phyloP scores from a whole-genome alignment of 805 yeast genomes.

The Saturnispora serradocipensis region DNA sequence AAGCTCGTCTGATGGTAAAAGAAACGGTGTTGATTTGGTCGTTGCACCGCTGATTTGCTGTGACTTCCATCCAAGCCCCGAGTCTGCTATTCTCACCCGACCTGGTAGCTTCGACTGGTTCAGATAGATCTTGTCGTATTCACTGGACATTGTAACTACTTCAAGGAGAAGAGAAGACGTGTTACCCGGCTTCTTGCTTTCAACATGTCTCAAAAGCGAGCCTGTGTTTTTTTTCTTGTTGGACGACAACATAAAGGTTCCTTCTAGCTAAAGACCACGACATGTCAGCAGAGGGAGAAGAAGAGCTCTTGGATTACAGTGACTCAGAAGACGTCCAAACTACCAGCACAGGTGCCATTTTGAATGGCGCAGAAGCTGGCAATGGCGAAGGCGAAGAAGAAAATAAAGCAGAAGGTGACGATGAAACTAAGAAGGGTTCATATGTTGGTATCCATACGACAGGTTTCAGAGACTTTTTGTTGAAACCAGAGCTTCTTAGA shows the following conservation, averaged over 20 bases:
- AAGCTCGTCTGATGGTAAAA: constrained; percentile 81
- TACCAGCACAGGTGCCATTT: constrained; percentile 25
- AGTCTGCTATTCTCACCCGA: constrained; percentile 86
- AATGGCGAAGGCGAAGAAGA: constrained; percentile 26
- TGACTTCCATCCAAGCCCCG: constrained; percentile 96
- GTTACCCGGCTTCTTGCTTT: background rate
- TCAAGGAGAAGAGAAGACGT: background rate
- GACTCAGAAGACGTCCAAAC: constrained; percentile 88
- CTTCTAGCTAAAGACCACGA: background rate
- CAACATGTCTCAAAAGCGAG: background rate
- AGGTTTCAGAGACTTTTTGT: constrained; percentile 93
- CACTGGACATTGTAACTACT: constrained; percentile 30
- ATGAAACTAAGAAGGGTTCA: constrained; percentile 85
- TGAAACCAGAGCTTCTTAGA: constrained; percentile 93
- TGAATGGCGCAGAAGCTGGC: constrained; percentile 32
- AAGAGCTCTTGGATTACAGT: constrained; percentile 97
- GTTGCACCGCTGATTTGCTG: constrained; percentile 33
- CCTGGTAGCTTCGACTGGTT: constrained; percentile 82
- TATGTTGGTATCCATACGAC: constrained; percentile 98
- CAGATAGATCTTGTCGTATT: constrained; percentile 83
- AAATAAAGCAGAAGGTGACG: constrained; percentile 20
- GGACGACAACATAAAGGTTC: background rate
- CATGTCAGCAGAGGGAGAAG: constrained; percentile 97
- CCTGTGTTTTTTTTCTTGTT: background rate
- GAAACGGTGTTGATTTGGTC: constrained; percentile 60